A percentile compares a stretch with the other conserved stretches of the same genome.
Evolutionary conservation across 2,329 filamentous ascomycete species (phyloP).

Genomic region (Beauveria sp.): DNA sequence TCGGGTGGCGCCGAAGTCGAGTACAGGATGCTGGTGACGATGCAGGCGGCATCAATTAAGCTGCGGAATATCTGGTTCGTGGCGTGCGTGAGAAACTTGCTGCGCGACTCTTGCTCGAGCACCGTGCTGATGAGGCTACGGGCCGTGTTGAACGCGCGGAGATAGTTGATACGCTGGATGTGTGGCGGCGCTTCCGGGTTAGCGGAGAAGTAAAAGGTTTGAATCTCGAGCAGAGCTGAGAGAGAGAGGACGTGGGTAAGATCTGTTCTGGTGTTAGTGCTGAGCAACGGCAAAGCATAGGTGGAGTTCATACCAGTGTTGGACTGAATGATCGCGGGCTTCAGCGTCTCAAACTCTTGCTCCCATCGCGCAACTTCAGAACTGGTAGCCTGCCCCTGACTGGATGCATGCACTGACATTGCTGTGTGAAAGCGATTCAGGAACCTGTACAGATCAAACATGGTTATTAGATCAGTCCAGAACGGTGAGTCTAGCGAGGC

Average conservation of each 20-base stretch:
- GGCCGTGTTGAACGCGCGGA: constrained; percentile 41
- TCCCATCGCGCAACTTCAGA: constrained; percentile 41
- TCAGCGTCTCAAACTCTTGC: constrained; percentile 43
- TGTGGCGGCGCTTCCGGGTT: constrained; percentile 30
- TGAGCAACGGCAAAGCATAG: background rate
- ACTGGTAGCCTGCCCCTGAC: constrained; percentile 37
- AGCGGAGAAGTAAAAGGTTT: constrained; percentile 44
- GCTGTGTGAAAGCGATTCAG: constrained; percentile 41
- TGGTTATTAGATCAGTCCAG: constrained; percentile 33
- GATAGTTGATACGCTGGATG: constrained; percentile 35
- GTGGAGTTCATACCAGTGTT: constrained; percentile 33
- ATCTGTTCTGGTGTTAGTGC: constrained; percentile 25
- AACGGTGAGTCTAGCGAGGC: constrained; percentile 31
- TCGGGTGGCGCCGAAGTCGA: constrained; percentile 31
- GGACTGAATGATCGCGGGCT: constrained; percentile 36
- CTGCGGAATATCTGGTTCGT: constrained; percentile 43
- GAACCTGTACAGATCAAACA: constrained; percentile 44
- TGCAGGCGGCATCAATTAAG: constrained; percentile 36
- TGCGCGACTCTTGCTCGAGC: constrained; percentile 33
- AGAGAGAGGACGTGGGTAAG: constrained; percentile 41
- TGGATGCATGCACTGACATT: constrained; percentile 39
- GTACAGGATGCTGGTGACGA: constrained; percentile 38
- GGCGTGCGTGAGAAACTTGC: constrained; percentile 35
- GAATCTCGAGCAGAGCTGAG: constrained; percentile 44
- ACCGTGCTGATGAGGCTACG: constrained; percentile 36